Evolutionary conservation across 169 alveolate species (phyloP), one percentile per base, ranked within the genome.

Genomic region (Cryptosporidium ryanae): DNA sequence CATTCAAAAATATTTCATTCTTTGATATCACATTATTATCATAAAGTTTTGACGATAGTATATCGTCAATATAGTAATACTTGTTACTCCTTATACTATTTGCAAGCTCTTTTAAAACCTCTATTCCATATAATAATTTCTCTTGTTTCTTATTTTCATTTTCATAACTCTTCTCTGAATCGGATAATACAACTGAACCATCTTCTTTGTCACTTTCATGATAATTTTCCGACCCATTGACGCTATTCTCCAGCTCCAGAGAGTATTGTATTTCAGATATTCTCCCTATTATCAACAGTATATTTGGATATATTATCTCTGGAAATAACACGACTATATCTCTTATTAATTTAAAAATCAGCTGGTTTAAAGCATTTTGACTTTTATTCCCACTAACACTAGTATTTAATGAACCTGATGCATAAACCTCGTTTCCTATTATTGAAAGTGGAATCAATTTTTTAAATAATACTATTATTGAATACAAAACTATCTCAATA

Each of bases 401-500:
- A 43, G 23, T 15, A 32, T 23, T 21, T 7, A 32, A 49, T 43
- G 23, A 12, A 6, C 15, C 27, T 17, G 38, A 7, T 59, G 64
- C 18, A 0, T 15, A 1, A 61, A 31, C 23, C 3, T 44, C 87
- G 23, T 55, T 61, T 50, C 49, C 54, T 31, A 31, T 4, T 18
- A 68, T 10, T 43, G 59, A 57, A 43, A 76, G 44, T 23, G 70
- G 49, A 6, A 76, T 76, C 64, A 61, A 44, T 43, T 21, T 59
- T 3, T 71, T 55, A 8, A 76, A 46, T 32, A 76, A 38, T 23
- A 76, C 38, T 7, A 76, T 76, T 15, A 34, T 34, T 59, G 68
- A 76, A 61, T 76, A 76, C 25, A 59, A 7, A 59, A 76, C 64
- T 38, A 76, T 59, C 50, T 76, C 87, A 76, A 76, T 21, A 25